Conservation (phyloP, 2,329 filamentous ascomycete genomes). For the Calonectria hongkongensis region DNA sequence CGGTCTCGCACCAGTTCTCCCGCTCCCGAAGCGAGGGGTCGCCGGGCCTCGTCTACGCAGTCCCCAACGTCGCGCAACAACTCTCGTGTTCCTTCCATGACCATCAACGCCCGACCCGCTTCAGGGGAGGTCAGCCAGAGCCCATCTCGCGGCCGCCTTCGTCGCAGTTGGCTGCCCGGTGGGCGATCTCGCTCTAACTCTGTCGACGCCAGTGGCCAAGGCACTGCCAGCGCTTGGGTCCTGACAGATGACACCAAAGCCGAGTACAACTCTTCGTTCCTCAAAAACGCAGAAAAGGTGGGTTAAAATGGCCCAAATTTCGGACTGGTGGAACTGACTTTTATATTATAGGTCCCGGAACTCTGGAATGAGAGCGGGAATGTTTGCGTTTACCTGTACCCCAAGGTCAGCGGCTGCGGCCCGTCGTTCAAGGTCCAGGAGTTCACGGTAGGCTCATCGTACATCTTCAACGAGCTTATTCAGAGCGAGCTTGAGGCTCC, state of each 20-base stretch:
- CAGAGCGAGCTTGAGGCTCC: slow-evolving; percentile 64
- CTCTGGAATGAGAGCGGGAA: slow-evolving; percentile 78
- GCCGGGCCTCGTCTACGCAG: slow-evolving; percentile 70
- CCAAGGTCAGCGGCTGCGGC: slow-evolving; percentile 68
- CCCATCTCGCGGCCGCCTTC: slow-evolving; percentile 66
- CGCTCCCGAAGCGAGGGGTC: slow-evolving; percentile 61
- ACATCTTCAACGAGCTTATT: slow-evolving; percentile 72
- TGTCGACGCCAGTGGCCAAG: slow-evolving; percentile 54
- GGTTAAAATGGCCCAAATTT: slow-evolving; percentile 38
- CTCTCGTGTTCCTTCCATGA: slow-evolving; percentile 58
- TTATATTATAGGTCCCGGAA: slow-evolving; percentile 73
- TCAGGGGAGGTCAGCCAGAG: slow-evolving; percentile 64
- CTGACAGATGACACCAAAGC: slow-evolving; percentile 69
- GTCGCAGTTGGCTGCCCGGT: slow-evolving; percentile 73
- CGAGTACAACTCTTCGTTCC: slow-evolving; percentile 73
- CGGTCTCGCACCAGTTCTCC: slow-evolving; percentile 58
- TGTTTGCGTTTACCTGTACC: slow-evolving; percentile 75
- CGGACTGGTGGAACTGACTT: slow-evolving; percentile 43
- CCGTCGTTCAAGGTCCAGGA: slow-evolving; percentile 78
- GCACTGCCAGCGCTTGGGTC: slow-evolving; percentile 69
- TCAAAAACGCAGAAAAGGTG: slow-evolving; percentile 75
- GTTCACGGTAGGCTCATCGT: slow-evolving; percentile 72
- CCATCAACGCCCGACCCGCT: slow-evolving; percentile 55
- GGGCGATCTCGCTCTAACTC: slow-evolving; percentile 72
- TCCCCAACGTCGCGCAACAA: slow-evolving; percentile 57